phyloP scores from a whole-genome alignment of 148 eudicot genomes.

The Simmondsia chinensis region DNA sequence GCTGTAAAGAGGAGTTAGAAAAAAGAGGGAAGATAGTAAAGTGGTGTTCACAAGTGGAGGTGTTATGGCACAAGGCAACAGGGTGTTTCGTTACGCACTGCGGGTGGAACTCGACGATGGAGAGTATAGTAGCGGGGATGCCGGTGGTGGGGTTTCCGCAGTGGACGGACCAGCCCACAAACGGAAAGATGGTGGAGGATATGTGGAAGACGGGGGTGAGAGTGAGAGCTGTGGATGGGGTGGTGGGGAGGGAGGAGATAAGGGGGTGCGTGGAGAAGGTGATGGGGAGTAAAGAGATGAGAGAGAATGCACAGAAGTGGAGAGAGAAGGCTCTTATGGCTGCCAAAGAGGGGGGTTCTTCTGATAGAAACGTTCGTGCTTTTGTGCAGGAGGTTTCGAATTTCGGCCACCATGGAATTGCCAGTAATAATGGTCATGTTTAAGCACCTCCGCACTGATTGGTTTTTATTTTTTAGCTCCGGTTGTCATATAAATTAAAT shows the following conservation, averaged over 20 bases:
- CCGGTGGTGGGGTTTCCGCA: constrained; percentile 47
- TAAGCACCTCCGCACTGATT: no score
- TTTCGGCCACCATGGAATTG: background rate
- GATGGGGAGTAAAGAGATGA: constrained; percentile 24
- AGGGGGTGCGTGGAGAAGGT: constrained; percentile 34
- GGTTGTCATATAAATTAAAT: no score
- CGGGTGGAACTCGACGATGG: constrained; percentile 65
- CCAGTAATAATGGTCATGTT: no score
- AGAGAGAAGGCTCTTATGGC: constrained; percentile 26
- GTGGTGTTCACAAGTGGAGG: constrained; percentile 45
- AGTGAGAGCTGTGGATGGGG: constrained; percentile 19
- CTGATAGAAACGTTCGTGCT: constrained; percentile 24
- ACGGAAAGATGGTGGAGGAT: constrained; percentile 45
- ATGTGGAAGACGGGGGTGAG: constrained; percentile 40
- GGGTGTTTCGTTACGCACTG: constrained; percentile 53
- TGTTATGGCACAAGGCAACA: constrained; percentile 27
- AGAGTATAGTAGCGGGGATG: constrained; percentile 38
- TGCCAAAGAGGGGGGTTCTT: constrained; percentile 37
- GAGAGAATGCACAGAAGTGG: constrained; percentile 30
- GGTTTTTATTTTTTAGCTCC: no score
- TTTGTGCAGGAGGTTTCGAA: constrained; percentile 17
- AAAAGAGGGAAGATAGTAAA: constrained; percentile 25
- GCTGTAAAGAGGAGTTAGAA: constrained; percentile 30
- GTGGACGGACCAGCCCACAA: constrained; percentile 43
- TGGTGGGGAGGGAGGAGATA: constrained; percentile 34